A percentile compares a stretch with the other conserved stretches of the same genome.
Conservation (phyloP, 2,329 filamentous ascomycete species). For the Myriosclerotinia scirpicola region DNA sequence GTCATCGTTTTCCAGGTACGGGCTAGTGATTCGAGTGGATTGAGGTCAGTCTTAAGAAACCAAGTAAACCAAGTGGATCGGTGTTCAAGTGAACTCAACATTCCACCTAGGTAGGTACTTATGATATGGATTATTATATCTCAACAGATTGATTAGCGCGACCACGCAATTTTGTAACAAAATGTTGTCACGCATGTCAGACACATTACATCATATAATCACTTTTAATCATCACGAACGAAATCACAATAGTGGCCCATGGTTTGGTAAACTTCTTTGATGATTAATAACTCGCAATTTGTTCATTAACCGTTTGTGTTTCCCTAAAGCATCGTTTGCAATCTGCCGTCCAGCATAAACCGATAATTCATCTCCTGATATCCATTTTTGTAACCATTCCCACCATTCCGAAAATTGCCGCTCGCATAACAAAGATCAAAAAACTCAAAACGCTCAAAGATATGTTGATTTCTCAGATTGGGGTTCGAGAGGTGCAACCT, state of each 20-base stretch:
- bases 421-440: constrained; percentile 14
- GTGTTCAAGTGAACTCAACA: not conserved
- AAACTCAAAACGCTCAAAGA: constrained; percentile 27
- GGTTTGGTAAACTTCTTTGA: not conserved
- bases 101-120: not conserved
- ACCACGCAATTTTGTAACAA: not conserved
- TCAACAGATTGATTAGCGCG: not conserved
- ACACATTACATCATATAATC: not conserved
- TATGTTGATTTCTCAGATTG: constrained; percentile 32
- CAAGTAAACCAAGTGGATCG: not conserved
- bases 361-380: constrained; percentile 21
- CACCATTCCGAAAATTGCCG: not conserved
- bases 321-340: constrained; percentile 15
- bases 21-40: not conserved
- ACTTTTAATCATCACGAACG: not conserved
- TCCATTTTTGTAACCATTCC: constrained; percentile 17
- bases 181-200: not conserved
- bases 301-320: constrained; percentile 9
- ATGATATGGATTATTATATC: not conserved
- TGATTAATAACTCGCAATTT: not conserved
- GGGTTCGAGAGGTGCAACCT: constrained; percentile 36
- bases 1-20: not conserved
- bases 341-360: constrained; percentile 3
- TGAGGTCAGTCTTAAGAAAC: not conserved
- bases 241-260: not conserved